Evolutionary conservation across 306 rosid genomes (phyloP).

Genomic region (Leucaena leucocephala): DNA sequence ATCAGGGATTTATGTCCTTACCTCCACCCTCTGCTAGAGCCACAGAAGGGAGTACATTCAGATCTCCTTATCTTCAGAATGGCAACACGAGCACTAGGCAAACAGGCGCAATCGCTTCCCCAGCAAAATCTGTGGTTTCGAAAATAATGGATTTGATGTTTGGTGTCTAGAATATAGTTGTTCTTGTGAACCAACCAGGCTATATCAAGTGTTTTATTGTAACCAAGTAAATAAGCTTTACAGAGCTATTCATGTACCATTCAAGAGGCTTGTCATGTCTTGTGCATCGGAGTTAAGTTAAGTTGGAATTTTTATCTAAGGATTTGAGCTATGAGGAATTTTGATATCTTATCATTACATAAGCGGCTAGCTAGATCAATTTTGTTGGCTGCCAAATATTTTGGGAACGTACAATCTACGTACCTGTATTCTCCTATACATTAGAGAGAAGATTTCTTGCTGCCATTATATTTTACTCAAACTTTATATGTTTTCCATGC

Average conservation of each 20-base stretch:
- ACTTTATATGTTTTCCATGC: too few relatives aligned
- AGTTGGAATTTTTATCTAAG: slow-evolving; percentile 20
- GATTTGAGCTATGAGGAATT: slow-evolving; percentile 14
- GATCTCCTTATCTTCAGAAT: slow-evolving; percentile 67
- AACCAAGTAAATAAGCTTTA: slow-evolving; percentile 36
- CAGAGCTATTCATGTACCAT: slow-evolving; percentile 1
- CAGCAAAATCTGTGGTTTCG: slow-evolving; percentile 82
- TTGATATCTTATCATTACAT: slow-evolving; percentile 14
- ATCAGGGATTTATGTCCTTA: slow-evolving; percentile 77
- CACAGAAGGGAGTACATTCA: slow-evolving; percentile 56
- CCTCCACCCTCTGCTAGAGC: slow-evolving; percentile 60
- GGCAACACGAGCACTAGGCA: slow-evolving; percentile 61
- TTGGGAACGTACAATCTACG: not conserved
- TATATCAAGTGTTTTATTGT: slow-evolving; percentile 32
- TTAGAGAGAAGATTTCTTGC: too few relatives aligned
- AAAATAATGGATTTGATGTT: slow-evolving; percentile 95
- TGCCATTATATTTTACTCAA: too few relatives aligned
- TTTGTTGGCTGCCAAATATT: not conserved
- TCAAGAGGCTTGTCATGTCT: slow-evolving; percentile 28
- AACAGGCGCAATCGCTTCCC: slow-evolving; percentile 90
- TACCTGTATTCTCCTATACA: too few relatives aligned
- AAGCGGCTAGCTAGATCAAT: not conserved
- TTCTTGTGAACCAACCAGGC: slow-evolving; percentile 28
- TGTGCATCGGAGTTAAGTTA: slow-evolving; percentile 34
- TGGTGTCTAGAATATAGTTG: slow-evolving; percentile 65